Conservation (phyloP, 1,139 yeast genomes). For the Kurtzmaniella quercitrusa region DNA sequence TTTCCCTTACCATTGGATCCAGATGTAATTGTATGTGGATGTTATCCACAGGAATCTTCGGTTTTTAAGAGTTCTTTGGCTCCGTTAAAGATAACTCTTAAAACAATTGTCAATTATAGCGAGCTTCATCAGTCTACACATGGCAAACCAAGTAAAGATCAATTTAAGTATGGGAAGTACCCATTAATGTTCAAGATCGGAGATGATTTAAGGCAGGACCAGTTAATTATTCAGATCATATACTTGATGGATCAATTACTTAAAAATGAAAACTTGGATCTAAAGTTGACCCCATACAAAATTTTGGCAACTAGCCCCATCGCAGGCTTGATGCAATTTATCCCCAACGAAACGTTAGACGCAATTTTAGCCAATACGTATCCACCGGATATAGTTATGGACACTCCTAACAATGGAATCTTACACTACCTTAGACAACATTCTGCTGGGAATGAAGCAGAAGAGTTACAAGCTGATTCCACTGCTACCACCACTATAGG, state of each 20-base stretch:
- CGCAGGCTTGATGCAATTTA: conserved; percentile 91
- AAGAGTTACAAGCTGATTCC: conserved; percentile 5
- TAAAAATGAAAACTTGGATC: conserved; percentile 85
- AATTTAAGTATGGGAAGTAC: conserved; percentile 50
- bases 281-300: conserved; percentile 82
- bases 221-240: conserved; percentile 88
- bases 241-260: conserved; percentile 86
- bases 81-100: conserved; percentile 79
- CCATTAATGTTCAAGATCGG: conserved; percentile 93
- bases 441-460: conserved; percentile 20
- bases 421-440: conserved; percentile 64
- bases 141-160: conserved; percentile 15
- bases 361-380: conserved; percentile 58
- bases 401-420: conserved; percentile 48
- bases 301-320: conserved; percentile 87
- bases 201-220: conserved; percentile 95
- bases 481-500: conserved; percentile 4
- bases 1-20: conserved; percentile 76
- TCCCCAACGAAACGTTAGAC: conserved; percentile 90
- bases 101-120: conserved; percentile 38
- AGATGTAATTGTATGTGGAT: conserved; percentile 61
- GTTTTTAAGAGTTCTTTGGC: conserved; percentile 90
- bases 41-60: conserved; percentile 72
- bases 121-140: conserved; percentile 11
- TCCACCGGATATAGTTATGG: conserved; percentile 4